Percentiles rank a stretch among this genome's conserved stretches.
phyloP scores from a whole-genome alignment of 495 filamentous ascomycete genomes.

The Haplographium delicatum region DNA sequence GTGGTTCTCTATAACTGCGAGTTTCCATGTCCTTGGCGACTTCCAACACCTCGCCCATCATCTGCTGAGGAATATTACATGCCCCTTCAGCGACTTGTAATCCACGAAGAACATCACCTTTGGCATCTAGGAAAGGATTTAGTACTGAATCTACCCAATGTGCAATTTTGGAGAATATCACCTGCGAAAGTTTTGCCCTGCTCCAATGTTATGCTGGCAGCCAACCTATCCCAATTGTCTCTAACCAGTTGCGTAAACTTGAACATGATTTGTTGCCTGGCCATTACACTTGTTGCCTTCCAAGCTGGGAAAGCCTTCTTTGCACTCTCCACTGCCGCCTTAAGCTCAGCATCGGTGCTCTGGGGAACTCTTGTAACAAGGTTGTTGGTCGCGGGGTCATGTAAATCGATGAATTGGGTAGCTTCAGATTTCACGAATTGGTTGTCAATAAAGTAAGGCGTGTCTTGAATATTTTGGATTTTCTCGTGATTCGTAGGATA shows the following conservation, averaged over 20 bases:
- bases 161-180: not conserved
- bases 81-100: constrained; percentile 96
- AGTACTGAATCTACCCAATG: not conserved
- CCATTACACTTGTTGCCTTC: constrained; percentile 77
- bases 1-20: constrained; percentile 81
- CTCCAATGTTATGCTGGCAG: constrained; percentile 93
- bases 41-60: constrained; percentile 92
- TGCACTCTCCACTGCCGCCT: constrained; percentile 81
- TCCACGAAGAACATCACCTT: constrained; percentile 89
- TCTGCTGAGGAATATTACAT: constrained; percentile 87
- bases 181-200: constrained; percentile 93
- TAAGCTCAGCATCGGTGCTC: constrained; percentile 83
- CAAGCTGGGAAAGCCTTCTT: constrained; percentile 86
- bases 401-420: constrained; percentile 80
- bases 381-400: constrained; percentile 96
- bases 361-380: constrained; percentile 97
- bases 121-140: constrained; percentile 54
- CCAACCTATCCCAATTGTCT: constrained; percentile 91
- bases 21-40: constrained; percentile 99
- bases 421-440: constrained; percentile 73
- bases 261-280: constrained; percentile 95
- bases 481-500: constrained; percentile 82
- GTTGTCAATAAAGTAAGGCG: constrained; percentile 90
- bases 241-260: constrained; percentile 86
- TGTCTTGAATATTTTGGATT: constrained; percentile 69